phyloP scores from a whole-genome alignment of 78 protist genomes.

The Isochrysis galbana region DNA sequence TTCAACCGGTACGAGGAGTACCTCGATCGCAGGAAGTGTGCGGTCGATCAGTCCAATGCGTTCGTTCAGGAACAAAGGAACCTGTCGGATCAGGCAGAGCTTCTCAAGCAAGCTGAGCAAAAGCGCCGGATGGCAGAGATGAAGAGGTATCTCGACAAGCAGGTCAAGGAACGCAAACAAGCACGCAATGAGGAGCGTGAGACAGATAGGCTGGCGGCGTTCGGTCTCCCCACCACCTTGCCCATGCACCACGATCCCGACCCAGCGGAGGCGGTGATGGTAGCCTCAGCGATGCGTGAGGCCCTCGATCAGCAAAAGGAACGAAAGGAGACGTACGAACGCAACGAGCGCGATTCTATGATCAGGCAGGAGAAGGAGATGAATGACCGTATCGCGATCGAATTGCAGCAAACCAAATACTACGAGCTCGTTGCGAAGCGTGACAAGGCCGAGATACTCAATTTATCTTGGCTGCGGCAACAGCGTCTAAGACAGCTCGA shows the following conservation, averaged over 20 bases:
- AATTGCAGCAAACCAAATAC: neutral
- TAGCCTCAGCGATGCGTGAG: neutral
- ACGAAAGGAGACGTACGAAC: neutral
- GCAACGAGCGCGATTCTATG: neutral
- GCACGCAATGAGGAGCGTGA: neutral
- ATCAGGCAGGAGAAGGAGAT: neutral
- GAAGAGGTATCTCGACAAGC: neutral
- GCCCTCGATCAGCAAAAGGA: neutral
- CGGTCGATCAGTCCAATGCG: neutral
- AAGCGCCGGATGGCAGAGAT: neutral
- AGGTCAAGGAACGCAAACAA: neutral
- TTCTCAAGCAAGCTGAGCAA: neutral
- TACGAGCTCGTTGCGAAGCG: neutral
- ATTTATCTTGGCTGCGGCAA: neutral
- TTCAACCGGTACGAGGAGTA: neutral
- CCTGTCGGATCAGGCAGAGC: neutral
- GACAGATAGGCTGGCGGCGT: no score
- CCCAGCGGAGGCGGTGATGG: neutral
- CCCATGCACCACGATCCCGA: no score
- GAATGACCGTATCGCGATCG: neutral
- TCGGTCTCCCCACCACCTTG: no score
- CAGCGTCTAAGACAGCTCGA: neutral
- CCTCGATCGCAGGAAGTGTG: neutral
- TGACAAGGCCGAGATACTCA: neutral
- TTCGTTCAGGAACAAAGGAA: neutral